phyloP scores from a whole-genome alignment of 169 alveolate genomes.

The Plasmodium cynomolgi region DNA sequence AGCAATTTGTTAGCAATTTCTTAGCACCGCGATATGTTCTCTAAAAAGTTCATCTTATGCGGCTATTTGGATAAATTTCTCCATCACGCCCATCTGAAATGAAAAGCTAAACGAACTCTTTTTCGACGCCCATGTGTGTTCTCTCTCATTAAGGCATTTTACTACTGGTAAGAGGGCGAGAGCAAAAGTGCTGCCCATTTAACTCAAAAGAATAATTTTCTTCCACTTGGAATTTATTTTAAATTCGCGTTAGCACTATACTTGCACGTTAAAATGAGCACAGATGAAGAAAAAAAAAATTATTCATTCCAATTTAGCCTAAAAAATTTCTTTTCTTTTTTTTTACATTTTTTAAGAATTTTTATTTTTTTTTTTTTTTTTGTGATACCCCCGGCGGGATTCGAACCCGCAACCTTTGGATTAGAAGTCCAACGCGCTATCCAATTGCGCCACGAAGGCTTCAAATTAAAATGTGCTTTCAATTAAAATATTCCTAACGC shows the following conservation, averaged over 20 bases:
- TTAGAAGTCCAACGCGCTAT: slow-evolving; percentile 96
- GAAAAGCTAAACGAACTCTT: background rate
- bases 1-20: no score
- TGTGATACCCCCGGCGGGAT: slow-evolving; percentile 90
- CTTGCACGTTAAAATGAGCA: background rate
- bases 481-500: background rate
- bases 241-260: background rate
- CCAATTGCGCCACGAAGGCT: slow-evolving; percentile 92
- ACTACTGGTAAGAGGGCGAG: background rate
- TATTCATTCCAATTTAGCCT: no score
- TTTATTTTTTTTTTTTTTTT: no score
- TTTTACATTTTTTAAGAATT: background rate
- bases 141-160: background rate
- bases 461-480: background rate
- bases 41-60: background rate
- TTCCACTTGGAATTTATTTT: background rate
- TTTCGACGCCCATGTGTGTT: background rate
- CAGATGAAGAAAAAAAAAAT: no score
- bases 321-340: background rate
- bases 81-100: background rate
- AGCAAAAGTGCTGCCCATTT: background rate
- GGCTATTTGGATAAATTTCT: background rate
- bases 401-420: slow-evolving; percentile 96
- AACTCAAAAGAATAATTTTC: background rate
- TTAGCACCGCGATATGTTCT: background rate